Evolutionary conservation across 2,329 filamentous ascomycete genomes (phyloP).

Genomic region (Rhynchosporium agropyri): DNA sequence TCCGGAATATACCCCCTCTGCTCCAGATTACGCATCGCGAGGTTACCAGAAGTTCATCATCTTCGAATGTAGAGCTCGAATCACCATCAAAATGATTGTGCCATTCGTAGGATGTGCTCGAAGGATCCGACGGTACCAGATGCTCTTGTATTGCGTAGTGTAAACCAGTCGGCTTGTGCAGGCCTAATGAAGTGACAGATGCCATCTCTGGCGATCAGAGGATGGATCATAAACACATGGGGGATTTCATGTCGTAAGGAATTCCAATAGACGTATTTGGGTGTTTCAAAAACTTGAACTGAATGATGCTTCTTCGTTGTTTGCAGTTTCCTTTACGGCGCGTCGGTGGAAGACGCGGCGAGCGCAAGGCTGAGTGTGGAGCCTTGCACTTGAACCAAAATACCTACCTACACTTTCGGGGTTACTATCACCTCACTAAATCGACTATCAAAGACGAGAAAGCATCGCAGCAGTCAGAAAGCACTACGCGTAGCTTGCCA

Average conservation of each 20-base stretch:
- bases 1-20: constrained; percentile 79
- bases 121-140: constrained; percentile 69
- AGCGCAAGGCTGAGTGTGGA: constrained; percentile 22
- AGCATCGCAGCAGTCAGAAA: neutral
- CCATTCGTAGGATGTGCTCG: constrained; percentile 74
- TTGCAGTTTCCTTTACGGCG: constrained; percentile 21
- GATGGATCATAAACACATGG: constrained; percentile 28
- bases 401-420: constrained; percentile 1
- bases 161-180: constrained; percentile 85
- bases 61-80: constrained; percentile 38
- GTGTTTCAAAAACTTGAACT: neutral
- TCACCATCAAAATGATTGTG: constrained; percentile 58
- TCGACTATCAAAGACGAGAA: neutral
- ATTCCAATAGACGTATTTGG: constrained; percentile 1
- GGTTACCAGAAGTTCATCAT: constrained; percentile 42
- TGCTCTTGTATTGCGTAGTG: constrained; percentile 81
- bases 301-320: neutral
- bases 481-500: too few species aligned
- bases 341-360: constrained; percentile 19
- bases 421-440: neutral
- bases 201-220: constrained; percentile 64
- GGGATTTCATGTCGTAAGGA: constrained; percentile 22
- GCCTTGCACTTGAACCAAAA: neutral
- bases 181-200: constrained; percentile 83
- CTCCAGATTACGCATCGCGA: constrained; percentile 68